Conservation (phyloP, 495 filamentous ascomycete species). For the Aeminium ludgeri region DNA sequence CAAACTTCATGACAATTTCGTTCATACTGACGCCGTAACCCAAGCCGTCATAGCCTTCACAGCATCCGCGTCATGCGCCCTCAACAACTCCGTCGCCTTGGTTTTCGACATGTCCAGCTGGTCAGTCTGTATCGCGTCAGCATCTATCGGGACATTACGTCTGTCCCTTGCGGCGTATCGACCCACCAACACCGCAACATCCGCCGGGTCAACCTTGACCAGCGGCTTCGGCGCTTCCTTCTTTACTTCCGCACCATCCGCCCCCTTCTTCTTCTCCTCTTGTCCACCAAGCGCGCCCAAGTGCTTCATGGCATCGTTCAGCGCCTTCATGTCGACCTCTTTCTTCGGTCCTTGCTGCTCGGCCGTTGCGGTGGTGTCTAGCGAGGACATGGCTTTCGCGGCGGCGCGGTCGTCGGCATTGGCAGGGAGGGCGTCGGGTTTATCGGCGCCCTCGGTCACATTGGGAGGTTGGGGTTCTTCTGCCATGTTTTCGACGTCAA, state of each 20-base stretch:
- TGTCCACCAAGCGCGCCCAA: conserved; percentile 23
- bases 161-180: neutral
- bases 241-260: conserved; percentile 18
- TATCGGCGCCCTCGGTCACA: conserved; percentile 37
- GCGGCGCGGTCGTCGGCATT: conserved; percentile 82
- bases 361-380: conserved; percentile 47
- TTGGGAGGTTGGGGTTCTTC: conserved; percentile 39
- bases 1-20: neutral
- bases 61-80: conserved; percentile 60
- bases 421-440: conserved; percentile 43
- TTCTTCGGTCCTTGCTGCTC: conserved; percentile 32
- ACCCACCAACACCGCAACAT: conserved; percentile 50
- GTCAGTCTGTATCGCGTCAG: conserved; percentile 38
- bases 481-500: conserved; percentile 30
- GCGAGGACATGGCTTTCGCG: conserved; percentile 63
- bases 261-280: conserved; percentile 21
- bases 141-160: neutral
- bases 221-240: conserved; percentile 25
- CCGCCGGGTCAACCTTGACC: conserved; percentile 48
- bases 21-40: conserved; percentile 30
- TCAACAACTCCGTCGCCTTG: conserved; percentile 73
- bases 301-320: conserved; percentile 64
- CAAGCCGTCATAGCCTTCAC: conserved; percentile 52
- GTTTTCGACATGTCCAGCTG: conserved; percentile 61
- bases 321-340: conserved; percentile 62